These are phyloP conservation scores for Paramecium biaurelia DNA, from an alignment of 73 alveolate genomes.

Conservation along the genomic window DNA sequence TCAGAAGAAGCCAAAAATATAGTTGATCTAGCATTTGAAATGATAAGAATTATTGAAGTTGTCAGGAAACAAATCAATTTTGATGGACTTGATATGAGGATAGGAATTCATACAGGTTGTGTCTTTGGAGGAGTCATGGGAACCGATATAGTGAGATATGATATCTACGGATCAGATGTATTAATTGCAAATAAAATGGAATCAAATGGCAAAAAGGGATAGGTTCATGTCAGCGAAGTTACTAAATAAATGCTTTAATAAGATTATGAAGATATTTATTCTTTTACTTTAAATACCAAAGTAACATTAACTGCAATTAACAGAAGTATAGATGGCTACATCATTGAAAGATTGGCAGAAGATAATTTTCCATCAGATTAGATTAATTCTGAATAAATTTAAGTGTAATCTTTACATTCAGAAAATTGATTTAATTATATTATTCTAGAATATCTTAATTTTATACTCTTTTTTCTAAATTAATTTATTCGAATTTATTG, in stretches of 20 bases:
- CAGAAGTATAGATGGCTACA: not conserved
- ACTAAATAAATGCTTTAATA: slow-evolving; percentile 1
- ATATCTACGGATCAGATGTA: slow-evolving; percentile 56
- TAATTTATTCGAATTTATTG: too few relatives aligned
- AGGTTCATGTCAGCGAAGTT: slow-evolving; percentile 33
- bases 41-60: slow-evolving; percentile 48
- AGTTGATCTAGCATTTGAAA: slow-evolving; percentile 51
- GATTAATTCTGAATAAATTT: not conserved
- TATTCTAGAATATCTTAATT: not conserved
- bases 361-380: not conserved
- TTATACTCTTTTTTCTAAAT: not conserved
- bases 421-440: not conserved
- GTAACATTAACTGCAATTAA: not conserved
- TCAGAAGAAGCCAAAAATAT: slow-evolving; percentile 58
- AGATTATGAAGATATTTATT: slow-evolving; percentile 25
- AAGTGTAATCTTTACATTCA: not conserved
- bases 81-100: slow-evolving; percentile 62
- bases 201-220: slow-evolving; percentile 45
- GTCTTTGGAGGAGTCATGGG: slow-evolving; percentile 61
- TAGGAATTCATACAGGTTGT: slow-evolving; percentile 62
- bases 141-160: slow-evolving; percentile 62
- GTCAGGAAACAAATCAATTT: slow-evolving; percentile 40
- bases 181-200: slow-evolving; percentile 63
- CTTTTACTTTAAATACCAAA: not conserved
- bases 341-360: not conserved